phyloP scores from a whole-genome alignment of 495 filamentous ascomycete species.

The Aspergillus sparsus region DNA sequence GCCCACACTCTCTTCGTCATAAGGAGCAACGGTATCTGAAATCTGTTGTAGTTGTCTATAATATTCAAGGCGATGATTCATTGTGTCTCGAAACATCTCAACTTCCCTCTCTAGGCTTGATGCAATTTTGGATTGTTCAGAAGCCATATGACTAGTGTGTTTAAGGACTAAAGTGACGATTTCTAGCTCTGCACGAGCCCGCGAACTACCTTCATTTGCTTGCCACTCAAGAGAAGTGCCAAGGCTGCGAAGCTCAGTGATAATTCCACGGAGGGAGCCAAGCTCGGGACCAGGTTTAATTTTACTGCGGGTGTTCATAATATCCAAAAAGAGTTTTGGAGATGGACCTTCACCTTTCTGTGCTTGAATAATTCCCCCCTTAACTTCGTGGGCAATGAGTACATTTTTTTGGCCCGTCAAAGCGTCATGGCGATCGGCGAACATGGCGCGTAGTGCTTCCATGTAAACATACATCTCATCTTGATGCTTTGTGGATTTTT shows the following conservation, averaged over 20 bases:
- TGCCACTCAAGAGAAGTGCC: conserved; percentile 62
- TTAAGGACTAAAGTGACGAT: conserved; percentile 59
- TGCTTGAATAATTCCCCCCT: conserved; percentile 57
- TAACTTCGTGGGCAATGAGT: conserved; percentile 78
- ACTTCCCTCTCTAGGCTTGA: conserved; percentile 68
- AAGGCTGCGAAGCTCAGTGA: conserved; percentile 67
- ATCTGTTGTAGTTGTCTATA: conserved; percentile 87
- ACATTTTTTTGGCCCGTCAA: conserved; percentile 73
- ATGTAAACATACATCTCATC: conserved; percentile 85
- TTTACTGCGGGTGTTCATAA: conserved; percentile 57
- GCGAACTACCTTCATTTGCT: conserved; percentile 57
- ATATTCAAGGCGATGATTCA: conserved; percentile 82
- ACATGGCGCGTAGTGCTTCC: conserved; percentile 68
- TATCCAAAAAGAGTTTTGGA: conserved; percentile 64
- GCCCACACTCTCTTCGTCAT: conserved; percentile 58
- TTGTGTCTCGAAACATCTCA: conserved; percentile 70
- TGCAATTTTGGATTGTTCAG: conserved; percentile 64
- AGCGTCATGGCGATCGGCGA: conserved; percentile 75
- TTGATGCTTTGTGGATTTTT: conserved; percentile 80
- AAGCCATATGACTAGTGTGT: conserved; percentile 59
- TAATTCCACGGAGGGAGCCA: conserved; percentile 66
- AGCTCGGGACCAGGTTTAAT: conserved; percentile 58
- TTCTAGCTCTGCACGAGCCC: conserved; percentile 64
- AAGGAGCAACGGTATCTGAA: conserved; percentile 79
- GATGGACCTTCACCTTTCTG: conserved; percentile 65